Evolutionary conservation across 1,139 yeast genomes (phyloP), one percentile per base, ranked within the genome.

Genomic region (Zygoascus sp.): DNA sequence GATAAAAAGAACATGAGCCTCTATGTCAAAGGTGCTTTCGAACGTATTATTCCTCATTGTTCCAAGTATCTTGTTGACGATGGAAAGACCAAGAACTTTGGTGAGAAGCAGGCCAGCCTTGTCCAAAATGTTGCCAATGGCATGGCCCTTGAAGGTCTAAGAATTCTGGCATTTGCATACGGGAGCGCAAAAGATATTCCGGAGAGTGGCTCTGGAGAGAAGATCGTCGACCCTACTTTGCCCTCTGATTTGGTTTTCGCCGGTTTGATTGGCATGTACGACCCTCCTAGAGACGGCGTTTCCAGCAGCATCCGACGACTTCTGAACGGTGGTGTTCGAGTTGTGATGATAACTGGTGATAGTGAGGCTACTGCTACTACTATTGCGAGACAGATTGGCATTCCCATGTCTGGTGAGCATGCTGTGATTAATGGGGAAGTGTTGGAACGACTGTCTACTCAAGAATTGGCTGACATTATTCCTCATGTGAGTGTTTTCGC

Each of bases 331-430:
- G 96, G 97, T 45, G 97, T 92, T 36, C 95, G 88, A 62, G 89
- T 92, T 13, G 85, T 92, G 45, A 92, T 92, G 97, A 90, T 92
- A 56, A 92, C 98, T 16, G 98, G 98, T 57, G 98, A 92, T 66
- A 79, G 90, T 40, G 96, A 90, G 56, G 80, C 84, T 9, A 92
- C 98, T n/a, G 98, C 97, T 2, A 69, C 77, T 15, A 83, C 87
- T 53, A 89, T 94, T 64, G 98, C 97, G 3, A 78, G 76, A 52
- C 94, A 88, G 65, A 88, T 89, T 58, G 97, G 97, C 25, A 88
- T 92, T 75, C 95, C 96, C 1, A 50, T 57, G 40, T 70, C 77
- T 22, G 80, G 79, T 50, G 76, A 78, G 48, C 67, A 68, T 42
- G 76, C 87, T 35, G 88, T 89, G 28, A 72, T 92, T 67, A 83